Conservation (phyloP, 2,329 filamentous ascomycete genomes). For the Ascochyta rabiei region DNA sequence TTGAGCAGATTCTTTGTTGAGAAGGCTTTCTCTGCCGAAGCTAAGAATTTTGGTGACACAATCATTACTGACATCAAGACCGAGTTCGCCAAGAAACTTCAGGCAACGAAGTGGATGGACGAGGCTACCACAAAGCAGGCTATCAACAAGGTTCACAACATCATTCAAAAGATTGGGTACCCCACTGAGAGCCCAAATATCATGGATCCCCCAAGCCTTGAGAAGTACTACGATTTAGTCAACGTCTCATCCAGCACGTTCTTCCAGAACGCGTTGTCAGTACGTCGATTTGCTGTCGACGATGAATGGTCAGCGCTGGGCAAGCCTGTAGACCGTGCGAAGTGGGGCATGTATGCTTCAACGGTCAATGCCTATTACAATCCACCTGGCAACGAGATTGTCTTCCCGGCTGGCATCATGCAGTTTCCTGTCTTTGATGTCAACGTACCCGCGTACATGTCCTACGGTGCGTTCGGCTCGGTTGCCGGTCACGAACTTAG, state of each 20-base stretch:
- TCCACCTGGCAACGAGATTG: slow-evolving; percentile 69
- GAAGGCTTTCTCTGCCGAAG: slow-evolving; percentile 69
- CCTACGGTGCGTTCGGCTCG: slow-evolving; percentile 72
- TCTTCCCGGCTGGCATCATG: slow-evolving; percentile 72
- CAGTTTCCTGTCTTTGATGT: slow-evolving; percentile 71
- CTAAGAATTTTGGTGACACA: slow-evolving; percentile 69
- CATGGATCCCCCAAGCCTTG: slow-evolving; percentile 61
- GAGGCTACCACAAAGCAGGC: slow-evolving; percentile 64
- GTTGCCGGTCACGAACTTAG: slow-evolving; percentile 73
- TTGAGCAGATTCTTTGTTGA: slow-evolving; percentile 74
- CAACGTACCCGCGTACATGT: slow-evolving; percentile 67
- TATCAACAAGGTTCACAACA: slow-evolving; percentile 69
- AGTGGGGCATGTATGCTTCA: slow-evolving; percentile 66
- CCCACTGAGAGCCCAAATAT: slow-evolving; percentile 67
- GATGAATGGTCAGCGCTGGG: slow-evolving; percentile 64
- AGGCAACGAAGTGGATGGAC: slow-evolving; percentile 68
- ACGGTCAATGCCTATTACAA: slow-evolving; percentile 70
- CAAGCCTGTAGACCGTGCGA: slow-evolving; percentile 64
- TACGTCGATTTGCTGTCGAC: slow-evolving; percentile 56
- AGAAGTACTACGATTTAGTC: slow-evolving; percentile 62
- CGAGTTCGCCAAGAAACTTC: slow-evolving; percentile 67
- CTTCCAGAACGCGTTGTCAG: slow-evolving; percentile 64
- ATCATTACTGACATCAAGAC: slow-evolving; percentile 74
- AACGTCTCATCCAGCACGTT: slow-evolving; percentile 58
- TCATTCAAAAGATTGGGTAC: slow-evolving; percentile 72